Evolutionary conservation across 2,329 filamentous ascomycete genomes (phyloP), one percentile per base, ranked within the genome.

Genomic region (Trichoderma sp.): DNA sequence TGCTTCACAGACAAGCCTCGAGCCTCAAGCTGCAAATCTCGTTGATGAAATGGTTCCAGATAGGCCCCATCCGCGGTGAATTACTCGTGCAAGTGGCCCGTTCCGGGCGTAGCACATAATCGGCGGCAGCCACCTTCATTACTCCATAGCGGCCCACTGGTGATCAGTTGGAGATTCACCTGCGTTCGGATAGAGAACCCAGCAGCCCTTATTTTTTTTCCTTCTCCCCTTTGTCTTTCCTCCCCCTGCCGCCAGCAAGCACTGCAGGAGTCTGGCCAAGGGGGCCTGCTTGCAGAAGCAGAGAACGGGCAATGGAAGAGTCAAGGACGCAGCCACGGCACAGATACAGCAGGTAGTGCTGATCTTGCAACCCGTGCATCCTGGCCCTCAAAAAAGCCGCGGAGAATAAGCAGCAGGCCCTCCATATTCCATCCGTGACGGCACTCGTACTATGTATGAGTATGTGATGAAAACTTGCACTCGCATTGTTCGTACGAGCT

Each of bases 191-290:
- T 55, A 35, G 49, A 56, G 61, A 56, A 52, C 61, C 33, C 53
- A 64, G 49, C 49, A 55, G 61, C 55, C 56, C 49, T 56, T 55
- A 43, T 33, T 56, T 56, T 29, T 21, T 40, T n/a, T 40, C 31
- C 27, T 47, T 53, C 47, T 24, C 47, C 7, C 14, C 40, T 43
- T 19, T 49, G 47, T 10, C 6, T 24, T 24, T 49, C 47, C 47
- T 49, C 47, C 47, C 61, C 61, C 60, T 63, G 61, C 47, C 47
- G 47, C 47, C 33, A 53, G 47, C 61, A 63, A 29, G 43, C 61
- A 64, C 53, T 35, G 49, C 47, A 5, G 37, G n/a, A 55, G 49
- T 55, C 61, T 37, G 33, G 31, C 49, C 61, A 24, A 16, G 24
- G 56, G 47, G 21, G 21, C 21, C 61, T 49, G 47, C 47, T 56